phyloP scores from a whole-genome alignment of 352 stramenopile genomes.

The Phytophthora sojae region DNA sequence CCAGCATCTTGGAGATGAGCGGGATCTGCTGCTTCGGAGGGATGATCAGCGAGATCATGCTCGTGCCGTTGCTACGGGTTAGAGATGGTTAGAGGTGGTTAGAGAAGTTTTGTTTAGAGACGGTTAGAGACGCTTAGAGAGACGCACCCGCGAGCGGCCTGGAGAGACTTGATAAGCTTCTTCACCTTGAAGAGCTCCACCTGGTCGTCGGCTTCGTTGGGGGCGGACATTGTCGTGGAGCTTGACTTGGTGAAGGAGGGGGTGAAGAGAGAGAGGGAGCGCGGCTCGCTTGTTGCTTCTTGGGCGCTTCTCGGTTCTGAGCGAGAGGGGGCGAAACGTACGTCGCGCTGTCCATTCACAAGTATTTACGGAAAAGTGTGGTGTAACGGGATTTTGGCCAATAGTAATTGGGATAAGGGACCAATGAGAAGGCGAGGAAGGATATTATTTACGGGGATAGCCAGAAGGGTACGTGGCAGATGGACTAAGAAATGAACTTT shows the following conservation, averaged over 20 bases:
- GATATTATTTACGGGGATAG: background rate
- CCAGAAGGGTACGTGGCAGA: background rate
- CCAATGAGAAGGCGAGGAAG: background rate
- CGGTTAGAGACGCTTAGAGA: background rate
- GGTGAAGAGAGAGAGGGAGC: background rate
- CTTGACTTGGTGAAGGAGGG: background rate
- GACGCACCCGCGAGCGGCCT: conserved; percentile 82
- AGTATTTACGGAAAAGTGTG: background rate
- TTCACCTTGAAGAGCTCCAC: conserved; percentile 99
- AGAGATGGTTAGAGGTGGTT: background rate
- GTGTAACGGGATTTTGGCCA: background rate
- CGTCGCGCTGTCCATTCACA: conserved; percentile 19
- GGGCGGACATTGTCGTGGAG: conserved; percentile 37
- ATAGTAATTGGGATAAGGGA: background rate
- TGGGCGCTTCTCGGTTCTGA: conserved; percentile 11
- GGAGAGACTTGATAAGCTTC: conserved; percentile 99
- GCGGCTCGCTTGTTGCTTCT: background rate
- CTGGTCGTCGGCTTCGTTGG: conserved; percentile 87
- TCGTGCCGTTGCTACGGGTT: conserved; percentile 96
- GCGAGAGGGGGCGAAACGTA: conserved; percentile 9
- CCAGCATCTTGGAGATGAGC: conserved; percentile 98
- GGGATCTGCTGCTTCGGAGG: conserved; percentile 98
- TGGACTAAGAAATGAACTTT: background rate
- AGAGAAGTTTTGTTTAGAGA: conserved; percentile 1
- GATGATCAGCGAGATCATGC: conserved; percentile 99